Evolutionary conservation across 352 stramenopile species (phyloP), one percentile per base, ranked within the genome.

Genomic region (Phytophthora litchii): DNA sequence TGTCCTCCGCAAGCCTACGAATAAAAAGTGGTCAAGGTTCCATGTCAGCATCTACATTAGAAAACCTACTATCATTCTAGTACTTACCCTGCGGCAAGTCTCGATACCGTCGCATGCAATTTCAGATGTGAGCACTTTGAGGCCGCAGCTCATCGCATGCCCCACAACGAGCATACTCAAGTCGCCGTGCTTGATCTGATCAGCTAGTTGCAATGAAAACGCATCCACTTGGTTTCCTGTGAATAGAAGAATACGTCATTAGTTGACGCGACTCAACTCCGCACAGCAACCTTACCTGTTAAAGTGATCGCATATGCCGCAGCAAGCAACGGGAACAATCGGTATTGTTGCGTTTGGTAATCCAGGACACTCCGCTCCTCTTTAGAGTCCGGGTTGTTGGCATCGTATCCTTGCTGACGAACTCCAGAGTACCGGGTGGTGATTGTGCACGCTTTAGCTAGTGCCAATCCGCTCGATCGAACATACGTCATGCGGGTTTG

Each of bases 311-410:
- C 94, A 63, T 98, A 98, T 10, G 91, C 88, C 5, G 80, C 76
- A 11, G 95, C 95, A 29, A 99, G 63, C 35, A 97, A 69, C 25
- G 95, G 94, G 29, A 98, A 80, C 12, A 99, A 77, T 16, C 95
- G 90, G 72, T 98, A 95, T 69, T 98, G 94, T 70, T 99, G 95
- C 67, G 93, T 92, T 47, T 94, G 91, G 67, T 98, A 98, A 59
- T 98, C 93, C 36, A 99, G 70, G 56, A 99, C 87, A 61, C 96
- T 92, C 16, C 90, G 49, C 69, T 98, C 93, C 1, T 72, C 67
- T 20, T 70, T 82, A 0, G 67, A 54, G 1, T 76, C 64, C 42
- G 80, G 88, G 1, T 70, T 58, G 41, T 78, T 87, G 13, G 69
- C 76, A 43, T 89, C 67, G 38, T 81, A 83, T 0, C 95, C 95